Percentiles rank a stretch among this genome's conserved stretches.
phyloP scores from a whole-genome alignment of 2,329 filamentous ascomycete species.

The Diaporthe sp. region DNA sequence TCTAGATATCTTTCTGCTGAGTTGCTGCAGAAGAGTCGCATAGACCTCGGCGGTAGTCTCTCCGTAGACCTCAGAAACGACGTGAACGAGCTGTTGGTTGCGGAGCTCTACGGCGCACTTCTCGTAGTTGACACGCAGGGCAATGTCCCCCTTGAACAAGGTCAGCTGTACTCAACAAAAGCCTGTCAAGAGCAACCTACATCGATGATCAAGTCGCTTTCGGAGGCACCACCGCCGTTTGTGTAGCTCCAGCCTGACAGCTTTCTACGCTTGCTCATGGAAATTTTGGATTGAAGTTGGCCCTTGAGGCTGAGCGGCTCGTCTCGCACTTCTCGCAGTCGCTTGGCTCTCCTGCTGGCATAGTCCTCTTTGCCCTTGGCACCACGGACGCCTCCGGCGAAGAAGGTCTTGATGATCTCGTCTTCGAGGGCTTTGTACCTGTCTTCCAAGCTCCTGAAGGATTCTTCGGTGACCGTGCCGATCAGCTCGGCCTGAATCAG shows the following conservation, averaged over 20 bases:
- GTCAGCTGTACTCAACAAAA: conserved; percentile 26
- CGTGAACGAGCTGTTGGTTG: conserved; percentile 80
- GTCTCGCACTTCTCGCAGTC: conserved; percentile 66
- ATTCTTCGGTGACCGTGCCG: conserved; percentile 70
- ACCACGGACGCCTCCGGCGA: conserved; percentile 68
- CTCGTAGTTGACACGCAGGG: conserved; percentile 86
- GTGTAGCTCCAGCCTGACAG: conserved; percentile 45
- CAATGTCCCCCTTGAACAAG: conserved; percentile 62
- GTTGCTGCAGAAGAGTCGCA: conserved; percentile 75
- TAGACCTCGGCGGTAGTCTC: conserved; percentile 84
- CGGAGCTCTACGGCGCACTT: conserved; percentile 87
- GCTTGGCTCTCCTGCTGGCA: conserved; percentile 66
- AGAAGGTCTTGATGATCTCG: conserved; percentile 68
- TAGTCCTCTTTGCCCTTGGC: conserved; percentile 77
- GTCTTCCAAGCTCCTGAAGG: conserved; percentile 73
- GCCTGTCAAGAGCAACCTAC: conserved; percentile 53
- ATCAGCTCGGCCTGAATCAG: conserved; percentile 77
- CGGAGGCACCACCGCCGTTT: conserved; percentile 55
- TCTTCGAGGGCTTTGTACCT: conserved; percentile 73
- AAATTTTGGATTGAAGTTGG: conserved; percentile 56
- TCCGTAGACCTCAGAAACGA: conserved; percentile 79
- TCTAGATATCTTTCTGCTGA: conserved; percentile 77
- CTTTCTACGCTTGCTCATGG: conserved; percentile 40
- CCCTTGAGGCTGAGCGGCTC: conserved; percentile 66
- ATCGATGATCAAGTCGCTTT: conserved; percentile 60